Evolutionary conservation across 257 asterid species (phyloP).

Genomic region (Mentha longifolia): DNA sequence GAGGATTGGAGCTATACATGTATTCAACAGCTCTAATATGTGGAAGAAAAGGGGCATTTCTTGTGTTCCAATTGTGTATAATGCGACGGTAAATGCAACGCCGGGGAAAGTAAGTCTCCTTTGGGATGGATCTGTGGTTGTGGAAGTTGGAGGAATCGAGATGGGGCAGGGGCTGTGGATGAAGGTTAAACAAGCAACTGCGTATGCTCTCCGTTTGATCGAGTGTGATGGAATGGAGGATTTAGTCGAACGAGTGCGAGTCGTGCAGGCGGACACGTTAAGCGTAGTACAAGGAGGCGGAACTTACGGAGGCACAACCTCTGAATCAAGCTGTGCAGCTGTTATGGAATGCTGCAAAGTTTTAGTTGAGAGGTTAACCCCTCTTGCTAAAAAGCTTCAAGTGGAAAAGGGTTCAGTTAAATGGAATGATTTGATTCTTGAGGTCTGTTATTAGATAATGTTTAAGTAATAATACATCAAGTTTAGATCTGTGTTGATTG

Average conservation of each 20-base stretch:
- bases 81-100: neutral
- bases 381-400: neutral
- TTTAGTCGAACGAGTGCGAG: slow-evolving; percentile 21
- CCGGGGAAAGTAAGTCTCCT: slow-evolving; percentile 33
- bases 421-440: slow-evolving; percentile 1
- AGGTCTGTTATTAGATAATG: slow-evolving; percentile 4
- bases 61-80: slow-evolving; percentile 25
- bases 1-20: neutral
- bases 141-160: slow-evolving; percentile 33
- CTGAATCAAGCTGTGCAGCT: slow-evolving; percentile 21
- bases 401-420: neutral
- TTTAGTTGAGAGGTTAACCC: neutral
- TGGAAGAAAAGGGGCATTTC: slow-evolving; percentile 33
- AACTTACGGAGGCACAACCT: slow-evolving; percentile 14
- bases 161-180: slow-evolving; percentile 37
- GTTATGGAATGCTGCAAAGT: neutral
- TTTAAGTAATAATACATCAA: too few relatives aligned
- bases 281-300: slow-evolving; percentile 31
- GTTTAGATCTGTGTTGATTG: neutral
- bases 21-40: slow-evolving; percentile 14
- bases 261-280: slow-evolving; percentile 27
- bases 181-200: slow-evolving; percentile 31
- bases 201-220: slow-evolving; percentile 16
- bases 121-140: slow-evolving; percentile 30
- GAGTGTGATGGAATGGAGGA: slow-evolving; percentile 24